A percentile compares a stretch with the other conserved stretches of the same genome.
Evolutionary conservation across 495 filamentous ascomycete species (phyloP).

Genomic region (Tuber calosporum): DNA sequence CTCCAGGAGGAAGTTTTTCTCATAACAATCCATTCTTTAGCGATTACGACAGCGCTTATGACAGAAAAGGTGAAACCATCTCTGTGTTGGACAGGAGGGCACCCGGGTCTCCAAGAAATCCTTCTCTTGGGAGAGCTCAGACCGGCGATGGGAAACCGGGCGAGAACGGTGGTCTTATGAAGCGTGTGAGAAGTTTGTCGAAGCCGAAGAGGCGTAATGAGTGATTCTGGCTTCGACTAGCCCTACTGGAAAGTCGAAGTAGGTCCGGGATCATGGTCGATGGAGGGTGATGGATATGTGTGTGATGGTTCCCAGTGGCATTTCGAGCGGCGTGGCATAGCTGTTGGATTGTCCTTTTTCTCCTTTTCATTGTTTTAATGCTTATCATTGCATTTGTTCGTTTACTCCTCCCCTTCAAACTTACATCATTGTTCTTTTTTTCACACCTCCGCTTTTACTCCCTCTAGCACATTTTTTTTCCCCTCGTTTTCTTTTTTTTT

Average conservation of each 20-base stretch:
- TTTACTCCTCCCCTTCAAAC: background rate
- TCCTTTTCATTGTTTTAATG: background rate
- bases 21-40: conserved; percentile 74
- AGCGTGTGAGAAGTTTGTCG: conserved; percentile 41
- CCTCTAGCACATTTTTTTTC: background rate
- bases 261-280: background rate
- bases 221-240: background rate
- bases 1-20: conserved; percentile 31
- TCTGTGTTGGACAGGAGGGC: conserved; percentile 48
- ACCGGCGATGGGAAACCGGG: conserved; percentile 27
- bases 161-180: conserved; percentile 34
- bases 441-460: background rate
- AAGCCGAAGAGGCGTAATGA: conserved; percentile 41
- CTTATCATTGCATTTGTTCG: background rate
- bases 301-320: background rate
- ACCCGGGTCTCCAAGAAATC: conserved; percentile 37
- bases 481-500: too few species aligned
- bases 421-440: background rate
- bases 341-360: background rate
- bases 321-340: background rate
- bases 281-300: background rate
- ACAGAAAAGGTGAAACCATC: conserved; percentile 60
- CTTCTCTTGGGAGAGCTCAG: conserved; percentile 7
- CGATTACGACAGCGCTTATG: conserved; percentile 69
- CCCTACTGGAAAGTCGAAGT: background rate